Percentiles rank a stretch among this genome's conserved stretches.
Conservation (phyloP, 805 yeast species). For the Metschnikowia koreensis region DNA sequence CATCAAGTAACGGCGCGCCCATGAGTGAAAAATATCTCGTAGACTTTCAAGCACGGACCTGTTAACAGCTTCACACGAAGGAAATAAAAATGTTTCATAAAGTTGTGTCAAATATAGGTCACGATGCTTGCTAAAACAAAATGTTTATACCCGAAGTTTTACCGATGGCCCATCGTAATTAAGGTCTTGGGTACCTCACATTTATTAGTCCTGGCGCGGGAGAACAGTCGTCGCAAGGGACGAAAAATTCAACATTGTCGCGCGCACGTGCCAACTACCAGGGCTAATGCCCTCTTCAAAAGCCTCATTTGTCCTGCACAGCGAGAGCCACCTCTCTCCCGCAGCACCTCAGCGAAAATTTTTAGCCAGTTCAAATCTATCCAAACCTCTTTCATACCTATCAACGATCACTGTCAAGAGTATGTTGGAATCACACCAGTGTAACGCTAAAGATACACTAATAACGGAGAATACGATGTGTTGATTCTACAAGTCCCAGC, state of each 20-base stretch:
- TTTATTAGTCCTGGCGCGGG: too few relatives aligned
- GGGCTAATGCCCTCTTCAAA: constrained; percentile 19
- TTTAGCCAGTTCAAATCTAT: constrained; percentile 13
- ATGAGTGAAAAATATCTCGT: too few relatives aligned
- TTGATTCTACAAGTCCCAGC: background rate
- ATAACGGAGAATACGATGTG: background rate
- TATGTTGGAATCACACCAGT: constrained; percentile 13
- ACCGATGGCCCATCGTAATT: too few relatives aligned
- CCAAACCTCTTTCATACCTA: constrained; percentile 15
- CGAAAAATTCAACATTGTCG: background rate
- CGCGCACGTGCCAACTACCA: constrained; percentile 14
- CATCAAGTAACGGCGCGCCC: too few relatives aligned
- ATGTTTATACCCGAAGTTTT: too few relatives aligned
- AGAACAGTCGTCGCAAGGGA: too few relatives aligned
- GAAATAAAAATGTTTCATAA: too few relatives aligned
- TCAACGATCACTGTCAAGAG: constrained; percentile 22
- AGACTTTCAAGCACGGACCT: too few relatives aligned
- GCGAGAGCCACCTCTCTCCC: constrained; percentile 6
- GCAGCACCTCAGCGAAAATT: constrained; percentile 22
- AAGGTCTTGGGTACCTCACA: background rate
- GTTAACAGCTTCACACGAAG: too few relatives aligned
- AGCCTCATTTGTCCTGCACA: constrained; percentile 3
- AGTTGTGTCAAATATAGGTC: too few relatives aligned
- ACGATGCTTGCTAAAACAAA: too few relatives aligned
- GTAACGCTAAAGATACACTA: background rate